Conservation (phyloP, 116 monocot species). For the Phalaenopsis hybrid region DNA sequence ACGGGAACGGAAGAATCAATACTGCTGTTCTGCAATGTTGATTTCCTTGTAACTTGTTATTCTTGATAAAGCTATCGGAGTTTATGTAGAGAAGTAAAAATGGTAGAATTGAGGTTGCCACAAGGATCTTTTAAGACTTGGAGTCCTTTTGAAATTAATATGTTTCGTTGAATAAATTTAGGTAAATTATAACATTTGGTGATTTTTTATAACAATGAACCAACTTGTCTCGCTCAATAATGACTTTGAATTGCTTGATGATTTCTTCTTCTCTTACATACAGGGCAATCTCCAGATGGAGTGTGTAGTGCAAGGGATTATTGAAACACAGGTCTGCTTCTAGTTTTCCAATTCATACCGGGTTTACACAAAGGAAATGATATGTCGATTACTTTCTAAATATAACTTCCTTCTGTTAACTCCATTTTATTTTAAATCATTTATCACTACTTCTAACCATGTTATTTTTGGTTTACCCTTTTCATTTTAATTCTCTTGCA, state of each 20-base stretch:
- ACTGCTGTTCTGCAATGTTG: not conserved
- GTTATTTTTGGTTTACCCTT: not conserved
- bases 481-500: not conserved
- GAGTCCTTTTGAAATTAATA: not conserved
- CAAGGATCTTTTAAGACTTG: not conserved
- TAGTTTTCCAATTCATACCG: not conserved
- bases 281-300: conserved; percentile 33
- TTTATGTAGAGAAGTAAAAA: not conserved
- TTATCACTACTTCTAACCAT: not conserved
- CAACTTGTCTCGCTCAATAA: not conserved
- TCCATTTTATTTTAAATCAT: not conserved
- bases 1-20: not conserved
- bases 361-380: not conserved
- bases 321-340: conserved; percentile 62
- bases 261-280: not conserved
- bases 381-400: not conserved
- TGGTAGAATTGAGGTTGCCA: not conserved
- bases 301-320: conserved; percentile 79
- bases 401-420: not conserved
- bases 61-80: not conserved
- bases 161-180: not conserved
- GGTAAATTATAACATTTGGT: not conserved
- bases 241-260: not conserved
- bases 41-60: too few relatives aligned
- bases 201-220: not conserved